Evolutionary conservation across 2,329 filamentous ascomycete genomes (phyloP), one percentile per base, ranked within the genome.

Genomic region (Pseudohalonectria lignicola): DNA sequence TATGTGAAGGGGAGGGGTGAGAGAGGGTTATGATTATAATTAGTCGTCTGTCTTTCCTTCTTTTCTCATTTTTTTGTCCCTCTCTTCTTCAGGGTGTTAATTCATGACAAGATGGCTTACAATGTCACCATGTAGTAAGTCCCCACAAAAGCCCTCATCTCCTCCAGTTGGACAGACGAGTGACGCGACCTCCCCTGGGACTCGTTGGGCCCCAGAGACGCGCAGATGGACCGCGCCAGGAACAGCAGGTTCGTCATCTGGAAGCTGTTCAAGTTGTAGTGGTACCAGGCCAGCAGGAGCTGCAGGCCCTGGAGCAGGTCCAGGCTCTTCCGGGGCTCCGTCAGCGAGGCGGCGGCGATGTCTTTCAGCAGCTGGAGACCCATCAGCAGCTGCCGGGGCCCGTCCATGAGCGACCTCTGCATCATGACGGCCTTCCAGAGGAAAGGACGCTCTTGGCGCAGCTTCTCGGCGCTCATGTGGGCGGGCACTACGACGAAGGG

Each of bases 361-460:
- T 69, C 63, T 7, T 51, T 52, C 37, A 72, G 47, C 38, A 72
- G 42, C 47, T 63, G 60, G 37, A 60, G 54, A 1, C 66, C 69
- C 37, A 70, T 49, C 33, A 49, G 51, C 11, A 61, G 49, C 49
- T 72, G 68, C 29, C 65, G 56, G 19, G 50, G 39, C 1, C 65
- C 65, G 33, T 72, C 61, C 2, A 60, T 53, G 35, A 65, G 57
- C 40, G 53, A 56, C 15, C 57, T 53, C 35, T 56, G 56, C 51
- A 71, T 59, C 61, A 72, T 69, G 43, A 65, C 49, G 4, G 59
- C 63, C 47, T 68, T 69, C 66, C 67, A 73, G 30, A 71, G 44
- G 30, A 65, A 64, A 17, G 67, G 67, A 5, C 59, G 52, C 41
- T 57, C 42, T 19, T 49, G 47, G 19, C 54, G 55, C 32, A 71